A percentile compares a stretch with the other conserved stretches of the same genome.
phyloP scores from a whole-genome alignment of 225 moss, liverwort and hornwort species.

The Sphagnum tenellum region DNA sequence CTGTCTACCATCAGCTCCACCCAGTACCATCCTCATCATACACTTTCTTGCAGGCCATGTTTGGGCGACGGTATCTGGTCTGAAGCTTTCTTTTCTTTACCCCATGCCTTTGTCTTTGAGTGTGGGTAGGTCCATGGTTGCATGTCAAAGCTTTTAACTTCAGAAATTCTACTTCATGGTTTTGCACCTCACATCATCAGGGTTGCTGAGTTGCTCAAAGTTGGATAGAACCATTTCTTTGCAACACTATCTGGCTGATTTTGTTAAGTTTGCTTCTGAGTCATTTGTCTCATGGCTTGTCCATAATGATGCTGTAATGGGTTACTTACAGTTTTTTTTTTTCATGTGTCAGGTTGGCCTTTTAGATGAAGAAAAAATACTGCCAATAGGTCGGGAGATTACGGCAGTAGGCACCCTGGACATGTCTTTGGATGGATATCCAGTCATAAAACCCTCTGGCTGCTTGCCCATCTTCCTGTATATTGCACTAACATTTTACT shows the following conservation, averaged over 20 bases:
- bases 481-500: not conserved
- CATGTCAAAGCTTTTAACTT: too few relatives aligned
- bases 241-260: too few relatives aligned
- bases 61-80: conserved; percentile 55
- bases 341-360: conserved; percentile 49
- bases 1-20: conserved; percentile 59
- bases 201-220: too few relatives aligned
- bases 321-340: too few relatives aligned
- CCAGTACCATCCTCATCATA: conserved; percentile 53
- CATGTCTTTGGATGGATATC: conserved; percentile 28
- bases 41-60: conserved; percentile 58
- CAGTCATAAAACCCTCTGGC: conserved; percentile 46
- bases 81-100: conserved; percentile 1
- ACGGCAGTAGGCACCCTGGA: conserved; percentile 53
- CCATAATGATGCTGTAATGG: too few relatives aligned
- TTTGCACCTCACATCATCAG: too few relatives aligned
- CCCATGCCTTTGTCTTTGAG: not conserved
- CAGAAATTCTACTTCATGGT: too few relatives aligned
- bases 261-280: too few relatives aligned
- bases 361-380: conserved; percentile 70
- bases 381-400: conserved; percentile 61
- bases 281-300: too few relatives aligned
- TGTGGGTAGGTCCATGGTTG: too few relatives aligned
- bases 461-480: conserved; percentile 65
- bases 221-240: too few relatives aligned